Base-by-base conservation (phyloP, 768 basidiomycete species). In the Trametes sanguinea region DNA sequence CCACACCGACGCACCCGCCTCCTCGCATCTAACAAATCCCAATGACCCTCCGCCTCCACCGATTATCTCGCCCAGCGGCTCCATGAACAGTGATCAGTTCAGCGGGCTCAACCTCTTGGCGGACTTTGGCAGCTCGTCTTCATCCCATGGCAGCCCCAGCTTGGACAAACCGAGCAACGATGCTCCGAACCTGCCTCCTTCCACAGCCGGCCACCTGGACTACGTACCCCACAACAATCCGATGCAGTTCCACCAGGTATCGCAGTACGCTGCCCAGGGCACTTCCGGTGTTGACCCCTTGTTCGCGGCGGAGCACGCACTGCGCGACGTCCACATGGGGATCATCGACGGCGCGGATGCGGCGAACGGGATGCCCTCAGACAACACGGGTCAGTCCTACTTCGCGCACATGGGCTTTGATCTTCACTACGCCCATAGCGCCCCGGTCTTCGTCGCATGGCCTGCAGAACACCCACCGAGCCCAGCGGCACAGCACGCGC, bases 241-340 rank as follows among this genome's bases (percentile, higher is more conserved):
- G 14, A 61, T 50, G 44, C 44, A 54, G 17, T 61, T 53, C 44
- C 35, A 54, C 44, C 37, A 54, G 9, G 44, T n/a, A 22, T 47
- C 52, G 22, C 52, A 54, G 16, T 61, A 54, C 37, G 10, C 51
- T 4, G 9, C 33, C 16, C 13, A 48, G 2, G 50, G 47, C 35
- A 35, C 47, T 4, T 40, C 44, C 2, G 44, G 37, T 10, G 45
- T 53, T 14, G 52, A 37, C 2, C 52, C 48, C 37, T 54, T 61
- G 60, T 53, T 53, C 60, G 46, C 46, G 6, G 51, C 44, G 13
- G 60, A 61, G 45, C 30, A 40, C 27, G 60, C 60, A 13, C 16
- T 48, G 7, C 50, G 50, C 2, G 48, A 59, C 9, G 50, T 27
- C 11, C 57, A 59, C 30, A 7, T 9, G 4, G 39, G 51, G 10